A percentile compares a stretch with the other conserved stretches of the same genome.
Evolutionary conservation across 495 filamentous ascomycete species (phyloP).

Genomic region (Bryoglossum gracile): DNA sequence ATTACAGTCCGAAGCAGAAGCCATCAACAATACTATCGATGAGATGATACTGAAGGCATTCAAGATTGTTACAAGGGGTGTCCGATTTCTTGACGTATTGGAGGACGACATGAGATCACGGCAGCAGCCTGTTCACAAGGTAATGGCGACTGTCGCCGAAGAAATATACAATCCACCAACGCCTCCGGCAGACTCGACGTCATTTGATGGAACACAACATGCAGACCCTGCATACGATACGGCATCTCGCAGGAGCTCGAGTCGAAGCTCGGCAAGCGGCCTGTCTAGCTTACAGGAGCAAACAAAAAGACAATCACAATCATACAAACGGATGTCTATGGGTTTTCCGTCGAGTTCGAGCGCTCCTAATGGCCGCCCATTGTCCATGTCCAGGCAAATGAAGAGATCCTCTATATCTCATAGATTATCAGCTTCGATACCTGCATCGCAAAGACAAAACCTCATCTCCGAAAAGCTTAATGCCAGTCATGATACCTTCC

Average conservation of each 20-base stretch:
- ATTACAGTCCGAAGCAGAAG: conserved; percentile 42
- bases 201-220: conserved; percentile 30
- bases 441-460: conserved; percentile 32
- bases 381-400: conserved; percentile 12
- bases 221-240: conserved; percentile 31
- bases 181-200: conserved; percentile 56
- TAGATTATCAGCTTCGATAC: conserved; percentile 40
- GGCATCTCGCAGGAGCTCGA: conserved; percentile 24
- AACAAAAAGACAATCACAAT: conserved; percentile 21
- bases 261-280: conserved; percentile 20
- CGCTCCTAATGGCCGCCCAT: conserved; percentile 15
- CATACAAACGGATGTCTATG: conserved; percentile 22
- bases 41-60: conserved; percentile 91
- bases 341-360: conserved; percentile 15
- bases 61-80: conserved; percentile 84
- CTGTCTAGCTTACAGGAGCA: conserved; percentile 20
- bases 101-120: conserved; percentile 54
- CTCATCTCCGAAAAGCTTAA: conserved; percentile 58
- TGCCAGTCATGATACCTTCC: conserved; percentile 73
- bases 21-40: conserved; percentile 72
- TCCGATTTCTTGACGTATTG: conserved; percentile 87
- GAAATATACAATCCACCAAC: conserved; percentile 61
- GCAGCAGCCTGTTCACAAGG: conserved; percentile 41
- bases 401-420: conserved; percentile 46
- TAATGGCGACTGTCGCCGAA: conserved; percentile 56